These are phyloP conservation scores for Xylaria nigripes DNA, from an alignment of 495 filamentous ascomycete genomes.

Conservation along the genomic window DNA sequence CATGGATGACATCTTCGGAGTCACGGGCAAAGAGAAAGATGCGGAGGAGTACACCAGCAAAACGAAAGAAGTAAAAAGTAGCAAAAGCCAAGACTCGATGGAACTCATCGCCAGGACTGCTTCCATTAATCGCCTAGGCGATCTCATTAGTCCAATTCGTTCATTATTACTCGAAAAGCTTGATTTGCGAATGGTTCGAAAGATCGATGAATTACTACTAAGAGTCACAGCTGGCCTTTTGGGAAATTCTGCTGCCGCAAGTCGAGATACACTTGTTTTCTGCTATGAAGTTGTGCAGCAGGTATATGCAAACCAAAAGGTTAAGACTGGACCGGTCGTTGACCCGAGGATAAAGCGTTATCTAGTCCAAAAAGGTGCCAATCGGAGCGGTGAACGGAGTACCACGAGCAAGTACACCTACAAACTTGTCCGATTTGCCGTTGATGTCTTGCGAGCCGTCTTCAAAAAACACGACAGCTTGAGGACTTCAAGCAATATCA, in stretches of 20 bases:
- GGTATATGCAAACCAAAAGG: constrained; percentile 56
- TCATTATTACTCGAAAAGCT: constrained; percentile 72
- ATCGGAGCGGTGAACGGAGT: constrained; percentile 56
- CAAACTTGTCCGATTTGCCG: constrained; percentile 77
- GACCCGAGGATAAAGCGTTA: constrained; percentile 61
- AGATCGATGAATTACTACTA: constrained; percentile 82
- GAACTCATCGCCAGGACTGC: constrained; percentile 78
- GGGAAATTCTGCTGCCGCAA: constrained; percentile 66
- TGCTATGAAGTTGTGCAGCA: constrained; percentile 90
- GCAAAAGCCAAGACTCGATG: constrained; percentile 96
- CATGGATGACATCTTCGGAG: constrained; percentile 96
- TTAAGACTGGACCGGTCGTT: constrained; percentile 35
- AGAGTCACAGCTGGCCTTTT: constrained; percentile 76
- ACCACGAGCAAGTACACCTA: constrained; percentile 66
- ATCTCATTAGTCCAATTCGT: constrained; percentile 69
- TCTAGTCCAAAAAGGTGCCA: constrained; percentile 65
- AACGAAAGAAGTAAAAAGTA: constrained; percentile 96
- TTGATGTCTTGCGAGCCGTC: constrained; percentile 75
- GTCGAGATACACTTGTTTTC: constrained; percentile 75
- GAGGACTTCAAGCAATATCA: constrained; percentile 66
- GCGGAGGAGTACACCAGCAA: constrained; percentile 89
- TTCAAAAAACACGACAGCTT: constrained; percentile 73
- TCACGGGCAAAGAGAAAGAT: constrained; percentile 95
- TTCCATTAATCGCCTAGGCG: constrained; percentile 62
- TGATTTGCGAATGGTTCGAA: constrained; percentile 65